A percentile compares a stretch with the other conserved stretches of the same genome.
These are phyloP conservation scores for Daldinia sp. DNA, from an alignment of 2,329 filamentous ascomycete species.

Conservation along the genomic window DNA sequence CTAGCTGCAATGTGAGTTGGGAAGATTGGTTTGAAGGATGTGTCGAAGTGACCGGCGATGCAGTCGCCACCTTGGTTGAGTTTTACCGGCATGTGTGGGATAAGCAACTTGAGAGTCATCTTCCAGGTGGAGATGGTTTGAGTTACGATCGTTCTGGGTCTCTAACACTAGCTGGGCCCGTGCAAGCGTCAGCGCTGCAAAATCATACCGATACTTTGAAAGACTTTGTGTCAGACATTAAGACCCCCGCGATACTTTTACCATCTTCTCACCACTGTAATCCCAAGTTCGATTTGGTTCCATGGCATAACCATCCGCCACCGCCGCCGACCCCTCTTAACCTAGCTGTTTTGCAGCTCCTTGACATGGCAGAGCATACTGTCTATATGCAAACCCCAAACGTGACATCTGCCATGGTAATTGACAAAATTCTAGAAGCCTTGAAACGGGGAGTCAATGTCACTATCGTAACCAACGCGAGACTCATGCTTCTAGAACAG, in stretches of 20 bases:
- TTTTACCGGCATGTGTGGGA: constrained; percentile 81
- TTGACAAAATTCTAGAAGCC: constrained; percentile 71
- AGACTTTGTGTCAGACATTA: constrained; percentile 26
- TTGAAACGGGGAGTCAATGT: constrained; percentile 76
- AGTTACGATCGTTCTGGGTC: constrained; percentile 13
- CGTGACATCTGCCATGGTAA: constrained; percentile 74
- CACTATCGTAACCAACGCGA: constrained; percentile 72
- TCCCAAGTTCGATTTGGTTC: constrained; percentile 71
- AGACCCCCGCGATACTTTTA: constrained; percentile 71
- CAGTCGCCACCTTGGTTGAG: constrained; percentile 70
- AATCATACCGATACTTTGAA: constrained; percentile 43
- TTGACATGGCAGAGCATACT: constrained; percentile 66
- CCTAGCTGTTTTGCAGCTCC: constrained; percentile 69
- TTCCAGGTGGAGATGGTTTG: constrained; percentile 6
- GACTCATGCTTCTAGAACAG: constrained; percentile 84
- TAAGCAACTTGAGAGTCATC: constrained; percentile 44
- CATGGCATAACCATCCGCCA: constrained; percentile 62
- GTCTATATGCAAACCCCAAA: constrained; percentile 85
- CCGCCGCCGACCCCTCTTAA: constrained; percentile 77
- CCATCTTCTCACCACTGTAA: constrained; percentile 80
- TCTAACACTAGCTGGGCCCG: constrained; percentile 25
- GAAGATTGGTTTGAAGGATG: constrained; percentile 89
- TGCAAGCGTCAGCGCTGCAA: constrained; percentile 38
- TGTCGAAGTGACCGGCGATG: constrained; percentile 72
- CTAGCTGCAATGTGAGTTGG: constrained; percentile 88